Percentiles rank a stretch among this genome's conserved stretches.
phyloP scores from a whole-genome alignment of 2,329 filamentous ascomycete species.

The Huntiella omanensis region DNA sequence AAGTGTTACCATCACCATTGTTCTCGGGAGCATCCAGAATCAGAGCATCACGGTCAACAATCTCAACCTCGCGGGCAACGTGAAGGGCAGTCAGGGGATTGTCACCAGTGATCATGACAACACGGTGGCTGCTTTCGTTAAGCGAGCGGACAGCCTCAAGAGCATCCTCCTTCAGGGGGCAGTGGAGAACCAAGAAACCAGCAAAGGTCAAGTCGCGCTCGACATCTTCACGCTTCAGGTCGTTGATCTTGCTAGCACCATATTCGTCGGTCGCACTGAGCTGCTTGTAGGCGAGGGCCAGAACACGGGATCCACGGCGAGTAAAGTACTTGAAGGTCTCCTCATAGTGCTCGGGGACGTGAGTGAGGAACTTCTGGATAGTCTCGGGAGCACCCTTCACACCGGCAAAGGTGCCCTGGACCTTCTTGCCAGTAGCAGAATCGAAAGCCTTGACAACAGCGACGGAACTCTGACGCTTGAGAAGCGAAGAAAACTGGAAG shows the following conservation, averaged over 20 bases:
- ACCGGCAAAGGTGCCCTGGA: conserved; percentile 74
- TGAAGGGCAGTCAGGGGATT: conserved; percentile 94
- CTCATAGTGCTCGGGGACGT: conserved; percentile 73
- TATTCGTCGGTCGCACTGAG: conserved; percentile 66
- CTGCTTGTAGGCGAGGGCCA: conserved; percentile 87
- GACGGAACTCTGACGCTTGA: conserved; percentile 91
- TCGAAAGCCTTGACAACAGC: conserved; percentile 62
- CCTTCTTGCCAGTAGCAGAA: conserved; percentile 52
- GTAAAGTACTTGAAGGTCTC: conserved; percentile 98
- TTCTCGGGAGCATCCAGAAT: conserved; percentile 92
- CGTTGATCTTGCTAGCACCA: conserved; percentile 70
- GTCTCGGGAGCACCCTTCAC: conserved; percentile 97
- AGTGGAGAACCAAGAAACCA: conserved; percentile 88
- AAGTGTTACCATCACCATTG: conserved; percentile 56
- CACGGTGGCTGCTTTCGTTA: conserved; percentile 95
- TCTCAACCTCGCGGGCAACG: conserved; percentile 88
- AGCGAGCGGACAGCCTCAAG: conserved; percentile 89
- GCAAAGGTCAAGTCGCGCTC: conserved; percentile 75
- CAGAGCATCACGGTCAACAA: conserved; percentile 85
- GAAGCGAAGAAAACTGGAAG: conserved; percentile 92
- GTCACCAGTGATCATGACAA: conserved; percentile 98
- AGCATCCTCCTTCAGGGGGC: conserved; percentile 89
- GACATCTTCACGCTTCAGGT: conserved; percentile 81
- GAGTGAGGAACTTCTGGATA: conserved; percentile 78
- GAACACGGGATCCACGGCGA: conserved; percentile 80